Conservation (phyloP, 305 asterid species). For the Solanum hybrid region DNA sequence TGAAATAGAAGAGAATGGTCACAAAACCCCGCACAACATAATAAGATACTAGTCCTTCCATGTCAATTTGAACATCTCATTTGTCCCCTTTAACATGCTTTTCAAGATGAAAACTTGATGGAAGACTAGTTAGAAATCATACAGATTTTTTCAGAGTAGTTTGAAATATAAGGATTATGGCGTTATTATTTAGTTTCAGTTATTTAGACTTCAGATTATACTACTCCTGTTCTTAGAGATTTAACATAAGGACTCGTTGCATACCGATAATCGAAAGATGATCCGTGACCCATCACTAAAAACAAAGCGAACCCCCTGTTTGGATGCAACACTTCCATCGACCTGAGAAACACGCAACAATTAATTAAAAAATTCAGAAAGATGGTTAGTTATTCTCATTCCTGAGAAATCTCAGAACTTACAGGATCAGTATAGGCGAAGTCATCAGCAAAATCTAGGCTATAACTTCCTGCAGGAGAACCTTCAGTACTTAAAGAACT, state of each 20-base stretch:
- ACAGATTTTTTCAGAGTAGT: not conserved
- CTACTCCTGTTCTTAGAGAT: not conserved
- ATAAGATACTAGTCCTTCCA: not conserved
- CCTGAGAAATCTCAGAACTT: conserved; percentile 23
- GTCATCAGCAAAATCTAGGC: conserved; percentile 83
- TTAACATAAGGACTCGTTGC: conserved; percentile 12
- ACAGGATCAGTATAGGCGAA: conserved; percentile 92
- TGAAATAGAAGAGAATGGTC: not conserved
- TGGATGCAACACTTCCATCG: conserved; percentile 80
- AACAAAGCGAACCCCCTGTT: conserved; percentile 82
- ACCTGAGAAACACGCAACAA: conserved; percentile 39
- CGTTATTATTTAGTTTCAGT: not conserved
- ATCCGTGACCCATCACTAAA: conserved; percentile 91
- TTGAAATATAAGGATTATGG: not conserved
- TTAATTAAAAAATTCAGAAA: conserved; percentile 1
- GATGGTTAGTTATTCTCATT: not conserved
- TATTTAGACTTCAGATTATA: not conserved
- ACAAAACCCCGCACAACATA: not conserved
- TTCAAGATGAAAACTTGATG: not conserved
- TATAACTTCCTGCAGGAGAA: conserved; percentile 53
- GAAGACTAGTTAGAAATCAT: not conserved
- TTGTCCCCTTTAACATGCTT: not conserved
- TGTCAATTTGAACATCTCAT: not conserved
- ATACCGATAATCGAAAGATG: conserved; percentile 78
- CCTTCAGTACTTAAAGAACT: conserved; percentile 5